A percentile compares a stretch with the other conserved stretches of the same genome.
phyloP scores from a whole-genome alignment of 2,329 filamentous ascomycete species.

The Hymenoscyphus scutula region DNA sequence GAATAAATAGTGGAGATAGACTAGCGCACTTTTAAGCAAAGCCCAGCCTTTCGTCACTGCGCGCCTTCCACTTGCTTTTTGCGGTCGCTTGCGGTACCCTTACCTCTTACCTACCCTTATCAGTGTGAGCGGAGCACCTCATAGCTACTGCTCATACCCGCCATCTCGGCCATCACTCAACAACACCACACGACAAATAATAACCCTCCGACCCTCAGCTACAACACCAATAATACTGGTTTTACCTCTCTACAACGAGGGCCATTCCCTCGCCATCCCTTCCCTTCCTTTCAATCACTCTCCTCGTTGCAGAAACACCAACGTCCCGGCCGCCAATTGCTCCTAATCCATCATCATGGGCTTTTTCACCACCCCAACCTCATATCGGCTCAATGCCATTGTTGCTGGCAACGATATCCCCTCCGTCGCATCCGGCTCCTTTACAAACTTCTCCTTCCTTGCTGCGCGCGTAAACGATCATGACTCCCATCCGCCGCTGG shows the following conservation, averaged over 20 bases:
- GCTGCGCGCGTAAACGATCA: constrained; percentile 27
- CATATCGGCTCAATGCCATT: constrained; percentile 43
- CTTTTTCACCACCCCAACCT: constrained; percentile 47
- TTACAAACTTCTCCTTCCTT: constrained; percentile 30
- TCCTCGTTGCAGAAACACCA: constrained; percentile 6
- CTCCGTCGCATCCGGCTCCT: constrained; percentile 25
- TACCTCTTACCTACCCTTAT: too few relatives aligned
- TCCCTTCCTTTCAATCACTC: not conserved
- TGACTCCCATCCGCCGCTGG: constrained; percentile 44
- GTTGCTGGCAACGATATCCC: constrained; percentile 35
- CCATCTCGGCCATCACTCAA: not conserved
- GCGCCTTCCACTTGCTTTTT: too few relatives aligned
- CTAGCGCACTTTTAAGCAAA: not conserved
- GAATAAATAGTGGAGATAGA: not conserved
- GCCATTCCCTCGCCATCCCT: not conserved
- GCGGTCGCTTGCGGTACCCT: not conserved
- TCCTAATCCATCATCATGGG: constrained; percentile 34
- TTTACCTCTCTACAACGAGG: not conserved
- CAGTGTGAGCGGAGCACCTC: not conserved
- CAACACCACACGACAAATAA: not conserved
- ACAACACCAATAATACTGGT: not conserved
- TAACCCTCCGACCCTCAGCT: not conserved
- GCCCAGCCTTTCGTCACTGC: not conserved
- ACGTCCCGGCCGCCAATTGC: constrained; percentile 26
- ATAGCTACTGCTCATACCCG: not conserved